Conservation (phyloP, 2,329 filamentous ascomycete species). For the Cryphonectria naterciae region DNA sequence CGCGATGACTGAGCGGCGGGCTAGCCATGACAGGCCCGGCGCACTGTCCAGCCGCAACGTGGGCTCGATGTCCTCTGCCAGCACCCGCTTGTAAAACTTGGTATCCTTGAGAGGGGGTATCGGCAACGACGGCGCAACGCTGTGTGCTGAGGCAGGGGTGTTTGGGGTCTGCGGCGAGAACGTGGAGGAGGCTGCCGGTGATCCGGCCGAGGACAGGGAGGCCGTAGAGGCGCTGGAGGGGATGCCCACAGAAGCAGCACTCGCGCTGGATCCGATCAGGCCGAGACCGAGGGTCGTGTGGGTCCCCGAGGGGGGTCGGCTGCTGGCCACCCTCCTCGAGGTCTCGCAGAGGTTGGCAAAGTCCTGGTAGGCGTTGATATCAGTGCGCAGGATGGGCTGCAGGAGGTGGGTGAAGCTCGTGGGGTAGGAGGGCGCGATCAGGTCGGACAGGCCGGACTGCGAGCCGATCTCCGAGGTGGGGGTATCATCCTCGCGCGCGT, state of each 20-base stretch:
- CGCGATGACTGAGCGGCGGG: slow-evolving; percentile 79
- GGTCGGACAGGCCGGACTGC: slow-evolving; percentile 47
- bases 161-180: slow-evolving; percentile 63
- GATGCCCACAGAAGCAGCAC: slow-evolving; percentile 32
- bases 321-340: slow-evolving; percentile 67
- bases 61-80: slow-evolving; percentile 92
- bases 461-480: slow-evolving; percentile 42
- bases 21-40: slow-evolving; percentile 91
- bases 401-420: slow-evolving; percentile 82
- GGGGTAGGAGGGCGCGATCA: slow-evolving; percentile 58
- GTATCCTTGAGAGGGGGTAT: slow-evolving; percentile 79
- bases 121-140: slow-evolving; percentile 42
- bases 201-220: slow-evolving; percentile 56
- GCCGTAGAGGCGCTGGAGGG: slow-evolving; percentile 64
- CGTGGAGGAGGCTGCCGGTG: slow-evolving; percentile 50
- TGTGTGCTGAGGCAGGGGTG: slow-evolving; percentile 58
- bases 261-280: slow-evolving; percentile 46
- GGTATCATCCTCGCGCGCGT: slow-evolving; percentile 55
- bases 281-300: slow-evolving; percentile 67
- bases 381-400: slow-evolving; percentile 80
- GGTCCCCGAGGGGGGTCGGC: slow-evolving; percentile 73
- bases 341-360: slow-evolving; percentile 77
- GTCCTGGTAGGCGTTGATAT: slow-evolving; percentile 81
- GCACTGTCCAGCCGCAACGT: slow-evolving; percentile 87
- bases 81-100: slow-evolving; percentile 88